Conservation (phyloP, 2,329 filamentous ascomycete genomes). For the Magnaporthales sp. region DNA sequence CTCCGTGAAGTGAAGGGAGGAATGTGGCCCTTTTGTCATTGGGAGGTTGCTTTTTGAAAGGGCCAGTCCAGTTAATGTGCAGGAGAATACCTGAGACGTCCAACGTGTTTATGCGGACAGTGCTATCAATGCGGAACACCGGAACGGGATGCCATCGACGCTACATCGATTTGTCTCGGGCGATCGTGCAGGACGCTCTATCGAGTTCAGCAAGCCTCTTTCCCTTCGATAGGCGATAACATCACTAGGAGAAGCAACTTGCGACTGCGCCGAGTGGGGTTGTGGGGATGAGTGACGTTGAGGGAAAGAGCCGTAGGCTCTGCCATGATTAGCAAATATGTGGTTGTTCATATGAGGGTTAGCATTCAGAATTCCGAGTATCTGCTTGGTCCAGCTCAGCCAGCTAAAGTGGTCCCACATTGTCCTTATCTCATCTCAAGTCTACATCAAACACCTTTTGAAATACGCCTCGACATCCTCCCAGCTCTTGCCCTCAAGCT, state of each 20-base stretch:
- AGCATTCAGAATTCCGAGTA: background rate
- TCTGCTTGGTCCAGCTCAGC: background rate
- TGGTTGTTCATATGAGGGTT: background rate
- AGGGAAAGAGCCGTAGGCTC: background rate
- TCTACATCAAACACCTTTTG: constrained; percentile 8
- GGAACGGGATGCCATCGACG: background rate
- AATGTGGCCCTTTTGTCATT: background rate
- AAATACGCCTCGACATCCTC: constrained; percentile 15
- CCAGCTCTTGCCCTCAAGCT: constrained; percentile 23
- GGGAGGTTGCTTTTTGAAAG: background rate
- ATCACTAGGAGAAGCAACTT: background rate
- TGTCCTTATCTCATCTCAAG: background rate
- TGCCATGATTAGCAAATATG: background rate
- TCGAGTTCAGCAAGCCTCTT: background rate
- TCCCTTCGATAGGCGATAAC: background rate
- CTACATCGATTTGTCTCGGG: background rate
- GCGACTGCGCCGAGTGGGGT: background rate
- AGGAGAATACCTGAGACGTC: background rate
- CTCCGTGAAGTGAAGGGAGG: background rate
- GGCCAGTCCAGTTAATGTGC: background rate
- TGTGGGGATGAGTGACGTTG: background rate
- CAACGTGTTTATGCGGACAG: background rate
- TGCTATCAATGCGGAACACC: background rate
- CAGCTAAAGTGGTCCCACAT: background rate
- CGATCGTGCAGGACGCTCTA: background rate